These are phyloP conservation scores for Penicillium sp. DNA, from an alignment of 2,329 filamentous ascomycete species.

Conservation along the genomic window DNA sequence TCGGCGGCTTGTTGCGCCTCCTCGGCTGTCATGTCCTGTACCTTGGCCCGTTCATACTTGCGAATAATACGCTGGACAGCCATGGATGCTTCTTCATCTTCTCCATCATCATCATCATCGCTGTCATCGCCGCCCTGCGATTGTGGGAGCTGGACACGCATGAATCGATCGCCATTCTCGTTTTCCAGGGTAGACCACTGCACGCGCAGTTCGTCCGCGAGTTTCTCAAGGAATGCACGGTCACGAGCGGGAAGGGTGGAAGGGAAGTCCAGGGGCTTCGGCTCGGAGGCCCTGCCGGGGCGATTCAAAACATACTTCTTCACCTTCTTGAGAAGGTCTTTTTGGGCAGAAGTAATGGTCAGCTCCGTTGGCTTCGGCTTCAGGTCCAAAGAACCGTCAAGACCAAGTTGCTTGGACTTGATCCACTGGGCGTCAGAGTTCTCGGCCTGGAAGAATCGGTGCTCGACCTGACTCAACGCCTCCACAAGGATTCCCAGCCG, in stretches of 20 bases:
- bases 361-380: slow-evolving; percentile 66
- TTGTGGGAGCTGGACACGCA: slow-evolving; percentile 66
- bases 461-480: slow-evolving; percentile 86
- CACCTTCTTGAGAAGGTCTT: slow-evolving; percentile 79
- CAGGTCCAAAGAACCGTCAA: slow-evolving; percentile 67
- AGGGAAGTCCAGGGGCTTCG: slow-evolving; percentile 72
- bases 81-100: slow-evolving; percentile 82
- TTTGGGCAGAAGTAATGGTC: slow-evolving; percentile 79
- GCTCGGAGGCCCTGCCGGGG: slow-evolving; percentile 55
- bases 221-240: slow-evolving; percentile 88
- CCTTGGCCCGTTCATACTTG: slow-evolving; percentile 86
- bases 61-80: slow-evolving; percentile 86
- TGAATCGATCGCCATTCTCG: slow-evolving; percentile 69
- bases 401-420: slow-evolving; percentile 78
- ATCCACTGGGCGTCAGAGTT: slow-evolving; percentile 90
- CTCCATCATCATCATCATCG: slow-evolving; percentile 72
- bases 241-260: slow-evolving; percentile 77
- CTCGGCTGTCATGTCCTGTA: slow-evolving; percentile 78
- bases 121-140: slow-evolving; percentile 57
- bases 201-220: slow-evolving; percentile 72
- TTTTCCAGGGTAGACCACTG: slow-evolving; percentile 69
- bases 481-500: slow-evolving; percentile 78
- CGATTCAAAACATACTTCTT: slow-evolving; percentile 81
- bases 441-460: slow-evolving; percentile 90
- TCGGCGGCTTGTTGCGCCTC: slow-evolving; percentile 81